Evolutionary conservation across 1,139 yeast species (phyloP).

Genomic region (Candida freyschussii): DNA sequence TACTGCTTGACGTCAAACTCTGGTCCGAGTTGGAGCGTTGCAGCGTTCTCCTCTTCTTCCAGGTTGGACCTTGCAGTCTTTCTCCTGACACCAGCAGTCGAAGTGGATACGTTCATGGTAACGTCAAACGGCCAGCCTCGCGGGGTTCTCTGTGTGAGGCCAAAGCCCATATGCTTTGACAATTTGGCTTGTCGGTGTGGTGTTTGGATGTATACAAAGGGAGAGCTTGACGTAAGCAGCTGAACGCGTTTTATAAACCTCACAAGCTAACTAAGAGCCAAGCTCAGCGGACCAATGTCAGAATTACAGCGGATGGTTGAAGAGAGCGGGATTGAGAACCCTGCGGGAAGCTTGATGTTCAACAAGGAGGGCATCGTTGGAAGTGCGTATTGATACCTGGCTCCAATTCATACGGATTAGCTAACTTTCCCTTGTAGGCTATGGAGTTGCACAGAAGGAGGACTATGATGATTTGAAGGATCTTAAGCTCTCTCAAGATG

Average conservation of each 20-base stretch:
- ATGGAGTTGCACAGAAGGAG: slow-evolving; percentile 10
- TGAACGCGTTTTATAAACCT: too few species aligned
- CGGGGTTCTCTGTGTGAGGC: too few species aligned
- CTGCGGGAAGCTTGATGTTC: slow-evolving; percentile 13
- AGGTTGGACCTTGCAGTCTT: slow-evolving; percentile 65
- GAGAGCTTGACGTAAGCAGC: too few species aligned
- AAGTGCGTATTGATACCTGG: slow-evolving; percentile 6
- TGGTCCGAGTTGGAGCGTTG: slow-evolving; percentile 81
- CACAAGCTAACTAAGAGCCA: too few species aligned
- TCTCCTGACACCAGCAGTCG: slow-evolving; percentile 80
- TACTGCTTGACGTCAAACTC: slow-evolving; percentile 82
- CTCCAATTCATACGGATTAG: slow-evolving; percentile 1
- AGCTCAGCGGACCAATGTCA: too few species aligned
- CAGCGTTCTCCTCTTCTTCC: slow-evolving; percentile 86
- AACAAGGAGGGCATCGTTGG: slow-evolving; percentile 14
- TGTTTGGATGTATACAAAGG: too few species aligned
- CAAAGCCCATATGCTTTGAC: too few species aligned
- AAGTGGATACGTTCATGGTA: slow-evolving; percentile 92
- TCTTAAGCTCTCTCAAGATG: slow-evolving; percentile 14
- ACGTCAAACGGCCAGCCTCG: too few species aligned
- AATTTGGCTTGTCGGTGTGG: too few species aligned
- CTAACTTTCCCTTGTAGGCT: slow-evolving; percentile 5
- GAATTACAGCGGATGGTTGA: slow-evolving; percentile 7
- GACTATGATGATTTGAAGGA: slow-evolving; percentile 10
- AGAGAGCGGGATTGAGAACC: slow-evolving; percentile 10